Conservation (phyloP, 768 basidiomycete genomes). For the Suillus variegatus region DNA sequence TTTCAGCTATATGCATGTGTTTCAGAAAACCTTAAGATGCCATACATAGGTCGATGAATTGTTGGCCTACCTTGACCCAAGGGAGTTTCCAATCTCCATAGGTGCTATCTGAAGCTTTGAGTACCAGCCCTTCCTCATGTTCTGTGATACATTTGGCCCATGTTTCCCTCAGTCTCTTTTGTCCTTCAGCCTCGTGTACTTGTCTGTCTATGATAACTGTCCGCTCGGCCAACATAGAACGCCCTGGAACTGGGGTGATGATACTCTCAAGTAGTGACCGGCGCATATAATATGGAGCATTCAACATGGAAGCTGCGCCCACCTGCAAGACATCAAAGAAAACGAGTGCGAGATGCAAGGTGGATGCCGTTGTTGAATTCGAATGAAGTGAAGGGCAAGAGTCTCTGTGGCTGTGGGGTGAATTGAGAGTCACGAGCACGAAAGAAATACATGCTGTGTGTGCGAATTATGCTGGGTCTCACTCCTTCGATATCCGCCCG, state of each 20-base stretch:
- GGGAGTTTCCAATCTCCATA: constrained; percentile 68
- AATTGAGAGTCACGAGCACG: constrained; percentile 32
- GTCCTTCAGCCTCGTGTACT: constrained; percentile 14
- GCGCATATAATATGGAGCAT: constrained; percentile 57
- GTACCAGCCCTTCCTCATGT: constrained; percentile 69
- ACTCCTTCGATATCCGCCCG: constrained; percentile 17
- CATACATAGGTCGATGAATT: constrained; percentile 19
- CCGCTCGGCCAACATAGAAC: constrained; percentile 63
- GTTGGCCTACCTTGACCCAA: constrained; percentile 71
- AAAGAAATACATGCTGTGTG: constrained; percentile 17
- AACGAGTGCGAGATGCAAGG: constrained; percentile 71
- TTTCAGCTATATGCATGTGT: constrained; percentile 49
- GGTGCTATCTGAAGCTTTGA: constrained; percentile 69
- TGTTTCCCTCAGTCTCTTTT: constrained; percentile 36
- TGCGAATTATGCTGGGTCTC: constrained; percentile 23
- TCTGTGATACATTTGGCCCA: constrained; percentile 56
- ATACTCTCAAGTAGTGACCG: constrained; percentile 61
- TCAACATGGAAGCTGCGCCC: constrained; percentile 59
- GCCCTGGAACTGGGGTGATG: constrained; percentile 55
- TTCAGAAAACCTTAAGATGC: background rate
- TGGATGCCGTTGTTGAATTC: constrained; percentile 34
- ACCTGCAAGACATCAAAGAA: constrained; percentile 87
- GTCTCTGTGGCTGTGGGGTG: constrained; percentile 29
- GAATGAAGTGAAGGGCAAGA: constrained; percentile 46
- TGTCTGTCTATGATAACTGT: constrained; percentile 37